Conservation (phyloP, 495 filamentous ascomycete species). For the Staphylotrichum tortipilum region DNA sequence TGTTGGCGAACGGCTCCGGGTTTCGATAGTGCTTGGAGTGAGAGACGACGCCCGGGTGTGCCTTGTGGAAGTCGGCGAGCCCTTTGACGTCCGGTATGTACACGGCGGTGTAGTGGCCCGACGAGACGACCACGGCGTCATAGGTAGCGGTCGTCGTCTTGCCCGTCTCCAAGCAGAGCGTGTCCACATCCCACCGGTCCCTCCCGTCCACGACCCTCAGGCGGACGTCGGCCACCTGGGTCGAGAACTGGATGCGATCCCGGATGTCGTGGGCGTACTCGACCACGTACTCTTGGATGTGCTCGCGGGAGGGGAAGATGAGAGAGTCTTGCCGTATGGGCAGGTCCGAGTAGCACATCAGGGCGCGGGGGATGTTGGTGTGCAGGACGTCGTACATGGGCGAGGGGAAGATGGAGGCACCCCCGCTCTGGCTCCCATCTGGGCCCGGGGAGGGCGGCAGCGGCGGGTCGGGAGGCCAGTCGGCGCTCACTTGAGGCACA, state of each 20-base stretch:
- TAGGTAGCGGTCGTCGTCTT: conserved; percentile 42
- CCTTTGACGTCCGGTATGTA: conserved; percentile 52
- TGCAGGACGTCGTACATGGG: conserved; percentile 76
- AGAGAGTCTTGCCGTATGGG: conserved; percentile 51
- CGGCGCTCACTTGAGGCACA: conserved; percentile 36
- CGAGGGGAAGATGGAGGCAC: conserved; percentile 49
- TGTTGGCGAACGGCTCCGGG: conserved; percentile 46
- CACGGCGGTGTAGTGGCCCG: conserved; percentile 68
- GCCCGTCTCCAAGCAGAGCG: conserved; percentile 36
- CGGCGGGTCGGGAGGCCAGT: conserved; percentile 33
- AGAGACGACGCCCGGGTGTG: conserved; percentile 55
- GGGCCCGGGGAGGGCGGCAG: conserved; percentile 17
- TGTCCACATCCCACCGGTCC: conserved; percentile 45
- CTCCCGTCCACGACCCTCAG: conserved; percentile 19
- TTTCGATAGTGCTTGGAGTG: conserved; percentile 76
- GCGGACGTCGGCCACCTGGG: conserved; percentile 30
- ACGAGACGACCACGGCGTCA: conserved; percentile 79
- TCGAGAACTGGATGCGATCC: conserved; percentile 36
- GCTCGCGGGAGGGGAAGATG: conserved; percentile 62
- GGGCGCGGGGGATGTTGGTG: conserved; percentile 73
- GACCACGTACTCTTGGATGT: conserved; percentile 64
- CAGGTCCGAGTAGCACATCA: conserved; percentile 76
- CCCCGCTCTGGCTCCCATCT: too few relatives aligned
- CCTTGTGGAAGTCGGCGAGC: conserved; percentile 41
- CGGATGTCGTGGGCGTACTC: conserved; percentile 60